Conservation (phyloP, 2,329 filamentous ascomycete species). For the Microcyclospora tardicrescens region DNA sequence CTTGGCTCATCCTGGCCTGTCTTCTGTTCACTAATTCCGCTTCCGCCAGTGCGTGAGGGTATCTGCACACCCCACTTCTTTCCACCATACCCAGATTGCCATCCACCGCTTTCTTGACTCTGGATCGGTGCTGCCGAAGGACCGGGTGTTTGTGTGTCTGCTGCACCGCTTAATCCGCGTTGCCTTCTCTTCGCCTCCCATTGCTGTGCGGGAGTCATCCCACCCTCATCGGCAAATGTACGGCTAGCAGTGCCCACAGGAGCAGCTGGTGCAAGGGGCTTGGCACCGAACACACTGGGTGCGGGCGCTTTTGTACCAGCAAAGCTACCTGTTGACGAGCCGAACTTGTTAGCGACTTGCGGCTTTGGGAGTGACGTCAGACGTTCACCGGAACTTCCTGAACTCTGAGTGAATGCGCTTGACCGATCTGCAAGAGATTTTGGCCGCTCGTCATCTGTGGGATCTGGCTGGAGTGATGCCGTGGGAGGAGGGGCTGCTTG, state of each 20-base stretch:
- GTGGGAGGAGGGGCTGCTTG: slow-evolving; percentile 40
- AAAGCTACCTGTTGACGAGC: slow-evolving; percentile 54
- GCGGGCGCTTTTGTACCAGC: slow-evolving; percentile 80
- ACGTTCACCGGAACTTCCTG: slow-evolving; percentile 56
- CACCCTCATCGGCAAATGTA: slow-evolving; percentile 86
- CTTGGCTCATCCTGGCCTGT: slow-evolving; percentile 41
- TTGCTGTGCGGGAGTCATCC: slow-evolving; percentile 90
- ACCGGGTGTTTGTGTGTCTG: slow-evolving; percentile 32
- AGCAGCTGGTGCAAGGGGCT: slow-evolving; percentile 42
- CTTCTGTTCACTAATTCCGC: slow-evolving; percentile 45
- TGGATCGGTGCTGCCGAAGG: slow-evolving; percentile 38
- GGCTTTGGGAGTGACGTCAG: slow-evolving; percentile 84
- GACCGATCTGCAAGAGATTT: slow-evolving; percentile 64
- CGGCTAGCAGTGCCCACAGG: slow-evolving; percentile 72
- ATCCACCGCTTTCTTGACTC: slow-evolving; percentile 66
- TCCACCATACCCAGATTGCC: slow-evolving; percentile 83
- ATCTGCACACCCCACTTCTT: slow-evolving; percentile 84
- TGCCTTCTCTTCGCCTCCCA: slow-evolving; percentile 96
- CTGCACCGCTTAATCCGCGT: slow-evolving; percentile 43
- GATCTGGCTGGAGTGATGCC: slow-evolving; percentile 30
- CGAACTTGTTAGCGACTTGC: slow-evolving; percentile 85
- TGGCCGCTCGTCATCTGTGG: slow-evolving; percentile 35
- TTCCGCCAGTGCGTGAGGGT: slow-evolving; percentile 56
- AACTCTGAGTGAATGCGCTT: slow-evolving; percentile 58
- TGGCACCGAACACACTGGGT: slow-evolving; percentile 54